Percentiles rank a stretch among this genome's conserved stretches.
These are phyloP conservation scores for Metarhizium brunneum DNA, from an alignment of 2,329 filamentous ascomycete genomes.

Conservation along the genomic window DNA sequence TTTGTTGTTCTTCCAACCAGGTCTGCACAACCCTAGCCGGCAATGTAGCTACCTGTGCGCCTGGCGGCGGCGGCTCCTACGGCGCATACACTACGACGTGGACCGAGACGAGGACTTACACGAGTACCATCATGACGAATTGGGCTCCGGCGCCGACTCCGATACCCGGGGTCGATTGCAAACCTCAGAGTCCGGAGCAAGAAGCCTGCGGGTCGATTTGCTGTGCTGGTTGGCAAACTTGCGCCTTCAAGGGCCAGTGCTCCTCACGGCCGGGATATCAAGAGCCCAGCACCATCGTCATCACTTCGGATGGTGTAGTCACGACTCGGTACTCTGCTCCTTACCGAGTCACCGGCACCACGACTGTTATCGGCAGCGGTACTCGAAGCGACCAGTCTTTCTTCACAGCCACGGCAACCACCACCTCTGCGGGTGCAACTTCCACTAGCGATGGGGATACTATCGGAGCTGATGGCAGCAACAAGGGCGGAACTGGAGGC, in stretches of 20 bases:
- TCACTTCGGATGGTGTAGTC: conserved; percentile 36
- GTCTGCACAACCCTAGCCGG: conserved; percentile 40
- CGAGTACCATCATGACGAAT: conserved; percentile 46
- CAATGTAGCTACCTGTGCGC: conserved; percentile 40
- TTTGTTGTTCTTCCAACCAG: conserved; percentile 42
- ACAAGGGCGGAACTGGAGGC: conserved; percentile 29
- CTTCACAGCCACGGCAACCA: conserved; percentile 39
- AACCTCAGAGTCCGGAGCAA: conserved; percentile 42
- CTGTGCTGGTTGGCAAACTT: conserved; percentile 62
- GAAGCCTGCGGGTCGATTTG: conserved; percentile 59
- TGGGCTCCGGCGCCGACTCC: conserved; percentile 35
- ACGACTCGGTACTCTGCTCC: conserved; percentile 46
- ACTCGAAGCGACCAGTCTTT: conserved; percentile 34
- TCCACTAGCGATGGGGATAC: conserved; percentile 32
- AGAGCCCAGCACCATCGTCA: conserved; percentile 30
- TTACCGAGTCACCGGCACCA: conserved; percentile 44
- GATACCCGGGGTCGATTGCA: conserved; percentile 37
- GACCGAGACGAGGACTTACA: conserved; percentile 51
- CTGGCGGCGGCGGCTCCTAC: conserved; percentile 22
- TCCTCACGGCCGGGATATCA: conserved; percentile 40
- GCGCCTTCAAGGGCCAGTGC: conserved; percentile 50
- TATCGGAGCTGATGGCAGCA: conserved; percentile 26
- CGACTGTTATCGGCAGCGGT: conserved; percentile 44
- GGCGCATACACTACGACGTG: conserved; percentile 46
- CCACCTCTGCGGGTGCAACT: conserved; percentile 40